Base-by-base conservation (phyloP, 2,329 filamentous ascomycete species). In the Cladosporium sp. region DNA sequence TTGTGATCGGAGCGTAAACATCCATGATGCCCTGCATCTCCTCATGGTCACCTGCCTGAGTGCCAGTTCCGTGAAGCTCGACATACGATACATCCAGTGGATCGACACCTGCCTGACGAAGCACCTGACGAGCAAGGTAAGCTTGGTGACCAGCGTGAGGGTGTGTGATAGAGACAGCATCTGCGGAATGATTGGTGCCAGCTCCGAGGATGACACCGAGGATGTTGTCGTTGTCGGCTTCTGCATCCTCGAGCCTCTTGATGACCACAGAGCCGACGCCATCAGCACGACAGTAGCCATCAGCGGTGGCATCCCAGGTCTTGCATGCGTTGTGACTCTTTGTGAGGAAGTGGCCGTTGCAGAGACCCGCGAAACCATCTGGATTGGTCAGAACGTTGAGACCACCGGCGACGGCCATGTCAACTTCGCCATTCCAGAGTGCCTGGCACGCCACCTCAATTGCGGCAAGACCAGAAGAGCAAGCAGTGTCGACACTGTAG, bases 31-130 rank as follows among this genome's bases (percentile, higher is more conserved):
- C 66, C 1, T 51, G 19, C 38, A 70, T 69, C 47, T 73, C 71
- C 8, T 59, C 63, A 6, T 59, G 59, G 50, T 73, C 71, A 9
- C 69, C 70, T 25, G 69, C 68, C 60, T 72, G 67, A 59, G 70
- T 73, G 9, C 71, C 72, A 12, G 71, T 74, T n/a, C 68, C 66
- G 52, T 72, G 70, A 42, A 72, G 64, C 52, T 73, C 70, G 15
- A 71, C 64, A 57, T 69, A 69, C 17, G 51, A 63, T 34, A 67
- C 59, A 36, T 69, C 65, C 28, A 63, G 34, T 5, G 65, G 60
- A 38, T 69, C 58, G 12, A 68, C 59, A 14, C 62, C 65, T 52
- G 69, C 66, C 54, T 69, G 58, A 14, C 56, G 45, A 8, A 69
- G 43, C 3, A 69, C 60, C 22, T 61, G 50, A 2, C 60, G 34